Evolutionary conservation across 164 flowering plant genomes (phyloP).

Genomic region (Buxus sempervirens): DNA sequence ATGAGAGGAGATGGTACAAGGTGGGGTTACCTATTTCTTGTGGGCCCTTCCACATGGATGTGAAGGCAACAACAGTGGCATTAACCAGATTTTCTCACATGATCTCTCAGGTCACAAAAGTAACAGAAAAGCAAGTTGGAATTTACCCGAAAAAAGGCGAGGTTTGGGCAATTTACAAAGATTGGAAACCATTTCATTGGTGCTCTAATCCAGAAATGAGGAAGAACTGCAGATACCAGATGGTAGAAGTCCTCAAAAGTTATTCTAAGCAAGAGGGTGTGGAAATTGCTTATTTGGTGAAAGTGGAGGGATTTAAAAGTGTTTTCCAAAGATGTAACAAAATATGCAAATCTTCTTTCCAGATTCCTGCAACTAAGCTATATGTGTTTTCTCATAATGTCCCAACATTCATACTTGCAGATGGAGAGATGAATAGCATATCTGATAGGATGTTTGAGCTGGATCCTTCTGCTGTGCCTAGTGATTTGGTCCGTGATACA

Average conservation of each 20-base stretch:
- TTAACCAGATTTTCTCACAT: background rate
- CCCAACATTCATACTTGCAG: constrained; percentile 30
- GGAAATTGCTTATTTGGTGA: constrained; percentile 19
- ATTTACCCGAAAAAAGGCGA: constrained; percentile 43
- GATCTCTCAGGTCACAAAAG: background rate
- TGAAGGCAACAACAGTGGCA: background rate
- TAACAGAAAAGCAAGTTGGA: constrained; percentile 23
- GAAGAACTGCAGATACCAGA: constrained; percentile 21
- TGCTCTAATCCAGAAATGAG: constrained; percentile 17
- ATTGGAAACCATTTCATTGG: constrained; percentile 39
- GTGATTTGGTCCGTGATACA: background rate
- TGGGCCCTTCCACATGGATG: constrained; percentile 5
- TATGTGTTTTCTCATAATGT: constrained; percentile 42
- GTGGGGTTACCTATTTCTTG: constrained; percentile 9
- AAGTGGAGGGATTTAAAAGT: constrained; percentile 32
- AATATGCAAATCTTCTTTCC: constrained; percentile 17
- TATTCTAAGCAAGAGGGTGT: constrained; percentile 27
- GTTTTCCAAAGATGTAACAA: constrained; percentile 26
- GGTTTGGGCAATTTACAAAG: constrained; percentile 47
- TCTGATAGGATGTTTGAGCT: constrained; percentile 34
- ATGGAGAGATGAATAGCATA: constrained; percentile 28
- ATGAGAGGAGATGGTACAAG: constrained; percentile 5
- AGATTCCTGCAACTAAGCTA: constrained; percentile 26
- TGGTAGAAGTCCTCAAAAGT: constrained; percentile 35
- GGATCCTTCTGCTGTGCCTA: constrained; percentile 33